phyloP scores from a whole-genome alignment of 176 grass and related monocot genomes.

The Oryza nivara region DNA sequence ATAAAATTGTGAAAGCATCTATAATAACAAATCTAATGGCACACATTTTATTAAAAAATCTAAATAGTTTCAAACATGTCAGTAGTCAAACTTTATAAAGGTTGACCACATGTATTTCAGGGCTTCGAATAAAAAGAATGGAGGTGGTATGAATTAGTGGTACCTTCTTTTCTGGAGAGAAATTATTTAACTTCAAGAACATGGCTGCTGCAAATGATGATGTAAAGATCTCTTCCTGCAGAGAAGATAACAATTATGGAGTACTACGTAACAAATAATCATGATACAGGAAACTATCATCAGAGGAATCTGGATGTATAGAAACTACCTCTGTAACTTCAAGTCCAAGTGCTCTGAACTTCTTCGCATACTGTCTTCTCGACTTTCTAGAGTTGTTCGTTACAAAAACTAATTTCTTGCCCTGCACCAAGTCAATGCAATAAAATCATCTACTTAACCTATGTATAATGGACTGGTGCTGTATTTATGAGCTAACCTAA shows the following conservation, averaged over 20 bases:
- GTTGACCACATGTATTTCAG: not conserved
- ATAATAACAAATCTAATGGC: not conserved
- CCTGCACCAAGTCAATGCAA: constrained; percentile 55
- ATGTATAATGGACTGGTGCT: not conserved
- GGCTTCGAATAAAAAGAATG: not conserved
- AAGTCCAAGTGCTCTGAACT: constrained; percentile 82
- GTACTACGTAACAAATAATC: constrained; percentile 15
- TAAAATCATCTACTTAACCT: constrained; percentile 30
- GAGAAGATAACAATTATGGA: constrained; percentile 17
- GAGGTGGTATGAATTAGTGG: not conserved
- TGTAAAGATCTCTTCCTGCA: constrained; percentile 89
- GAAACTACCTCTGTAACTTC: constrained; percentile 78
- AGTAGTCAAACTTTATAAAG: not conserved
- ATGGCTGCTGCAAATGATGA: constrained; percentile 95
- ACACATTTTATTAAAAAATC: not conserved
- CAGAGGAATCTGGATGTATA: constrained; percentile 9
- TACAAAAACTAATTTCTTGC: constrained; percentile 89
- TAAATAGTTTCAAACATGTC: not conserved
- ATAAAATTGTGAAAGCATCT: not conserved
- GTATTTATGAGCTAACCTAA: constrained; percentile 18
- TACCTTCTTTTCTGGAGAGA: constrained; percentile 87
- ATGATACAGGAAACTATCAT: constrained; percentile 14
- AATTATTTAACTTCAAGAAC: constrained; percentile 88
- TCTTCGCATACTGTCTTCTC: constrained; percentile 81
- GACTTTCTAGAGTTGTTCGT: constrained; percentile 95